Percentiles rank a stretch among this genome's conserved stretches.
These are phyloP conservation scores for Bimuria novae-zelandiae DNA, from an alignment of 2,329 filamentous ascomycete species.

Conservation along the genomic window DNA sequence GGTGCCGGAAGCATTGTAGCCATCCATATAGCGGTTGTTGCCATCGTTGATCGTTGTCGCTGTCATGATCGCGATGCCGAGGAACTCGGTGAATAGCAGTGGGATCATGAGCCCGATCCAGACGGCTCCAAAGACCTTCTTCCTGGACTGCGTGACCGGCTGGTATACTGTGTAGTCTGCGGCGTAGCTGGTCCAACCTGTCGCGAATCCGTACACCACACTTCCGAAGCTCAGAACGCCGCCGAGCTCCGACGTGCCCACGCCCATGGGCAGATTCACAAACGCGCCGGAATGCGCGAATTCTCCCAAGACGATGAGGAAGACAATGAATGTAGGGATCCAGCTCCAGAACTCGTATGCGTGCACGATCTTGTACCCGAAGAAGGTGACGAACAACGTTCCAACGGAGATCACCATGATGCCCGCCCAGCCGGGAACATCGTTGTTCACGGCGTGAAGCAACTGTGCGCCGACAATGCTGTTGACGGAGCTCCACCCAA, in stretches of 20 bases:
- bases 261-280: slow-evolving; percentile 62
- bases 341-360: slow-evolving; percentile 75
- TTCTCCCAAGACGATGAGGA: slow-evolving; percentile 70
- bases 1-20: slow-evolving; percentile 62
- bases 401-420: slow-evolving; percentile 73
- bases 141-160: slow-evolving; percentile 62
- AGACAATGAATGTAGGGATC: slow-evolving; percentile 74
- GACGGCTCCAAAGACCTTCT: slow-evolving; percentile 70
- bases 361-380: slow-evolving; percentile 77
- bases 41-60: slow-evolving; percentile 61
- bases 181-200: slow-evolving; percentile 75
- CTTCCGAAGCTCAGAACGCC: slow-evolving; percentile 68
- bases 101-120: slow-evolving; percentile 72
- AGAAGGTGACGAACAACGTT: slow-evolving; percentile 72
- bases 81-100: slow-evolving; percentile 73
- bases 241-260: slow-evolving; percentile 64
- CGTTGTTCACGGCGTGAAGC: slow-evolving; percentile 71
- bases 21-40: slow-evolving; percentile 59
- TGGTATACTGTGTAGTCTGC: slow-evolving; percentile 84
- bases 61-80: slow-evolving; percentile 72
- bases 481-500: slow-evolving; percentile 79
- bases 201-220: slow-evolving; percentile 69
- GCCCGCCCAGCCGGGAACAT: slow-evolving; percentile 73
- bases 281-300: slow-evolving; percentile 72
- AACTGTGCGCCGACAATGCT: slow-evolving; percentile 80